Evolutionary conservation across 2,329 filamentous ascomycete species (phyloP), one percentile per base, ranked within the genome.

Genomic region (Metarhizium rileyi): DNA sequence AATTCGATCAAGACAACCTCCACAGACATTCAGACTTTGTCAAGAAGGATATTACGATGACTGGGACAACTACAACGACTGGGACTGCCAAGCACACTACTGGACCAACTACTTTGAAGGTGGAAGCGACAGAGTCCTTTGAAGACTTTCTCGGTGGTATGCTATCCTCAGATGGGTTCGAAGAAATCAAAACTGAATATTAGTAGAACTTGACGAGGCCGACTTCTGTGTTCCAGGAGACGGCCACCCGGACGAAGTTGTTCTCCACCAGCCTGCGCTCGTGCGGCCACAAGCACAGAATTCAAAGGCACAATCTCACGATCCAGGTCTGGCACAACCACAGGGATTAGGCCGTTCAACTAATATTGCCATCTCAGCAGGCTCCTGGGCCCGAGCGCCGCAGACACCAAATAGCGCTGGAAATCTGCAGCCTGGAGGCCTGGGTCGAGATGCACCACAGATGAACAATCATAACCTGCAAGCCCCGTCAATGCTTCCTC

Each of bases 21-120:
- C 84, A 96, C 67, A 80, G 91, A 36, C 90, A 95, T 66, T 70
- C 80, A 1, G 87, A 90, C 62, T 94, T 78, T 63, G 77, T 75
- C 23, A 85, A 84, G 63, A 81, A 77, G 61, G 77, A 82, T 51
- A 62, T 68, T 20, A 35, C 49, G 23, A 65, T 62, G 50, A 30
- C 50, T 8, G 61, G 62, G n/a, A 46, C 48, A 45, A 30, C 35
- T 16, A 25, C 46, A 10, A 46, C 46, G 20, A 41, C 44, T 28
- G 33, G 50, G 12, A 7, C 51, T 8, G 42, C 36, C 27, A 48
- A 38, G 25, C 43, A 33, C 38, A 47, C 40, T 6, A 38, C 51
- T 6, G 44, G 46, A 14, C 42, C 45, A 33, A 47, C 56, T 28
- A 41, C 51, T 5, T 58, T 63, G 51, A 64, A 63, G 55, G 55